Conservation (phyloP, 2,329 filamentous ascomycete species). For the Pseudogymnoascus verrucosus region DNA sequence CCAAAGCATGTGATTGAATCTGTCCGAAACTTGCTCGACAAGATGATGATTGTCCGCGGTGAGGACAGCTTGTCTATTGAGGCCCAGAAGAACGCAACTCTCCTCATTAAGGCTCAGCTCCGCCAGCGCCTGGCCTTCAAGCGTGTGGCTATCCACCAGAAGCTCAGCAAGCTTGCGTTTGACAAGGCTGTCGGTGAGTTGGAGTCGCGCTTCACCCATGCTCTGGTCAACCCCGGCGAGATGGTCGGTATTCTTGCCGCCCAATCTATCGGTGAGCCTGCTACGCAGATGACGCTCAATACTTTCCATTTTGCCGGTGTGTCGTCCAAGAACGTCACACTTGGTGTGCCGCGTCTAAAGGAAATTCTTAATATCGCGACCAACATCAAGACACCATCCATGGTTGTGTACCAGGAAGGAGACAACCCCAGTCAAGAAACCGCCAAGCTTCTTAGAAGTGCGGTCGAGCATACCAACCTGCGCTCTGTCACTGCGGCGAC, state of each 20-base stretch:
- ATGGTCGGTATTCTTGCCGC: slow-evolving; percentile 98
- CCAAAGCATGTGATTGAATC: slow-evolving; percentile 79
- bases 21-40: slow-evolving; percentile 65
- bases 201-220: slow-evolving; percentile 77
- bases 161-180: slow-evolving; percentile 83
- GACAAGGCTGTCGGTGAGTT: slow-evolving; percentile 87
- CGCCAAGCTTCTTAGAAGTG: slow-evolving; percentile 78
- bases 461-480: slow-evolving; percentile 89
- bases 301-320: slow-evolving; percentile 99
- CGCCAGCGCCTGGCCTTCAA: slow-evolving; percentile 89
- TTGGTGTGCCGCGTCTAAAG: slow-evolving; percentile 97
- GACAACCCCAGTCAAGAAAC: slow-evolving; percentile 62
- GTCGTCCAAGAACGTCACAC: slow-evolving; percentile 97
- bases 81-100: slow-evolving; percentile 79
- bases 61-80: slow-evolving; percentile 73
- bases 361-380: slow-evolving; percentile 97
- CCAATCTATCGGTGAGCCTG: slow-evolving; percentile 96
- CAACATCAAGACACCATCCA: slow-evolving; percentile 97
- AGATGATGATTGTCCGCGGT: slow-evolving; percentile 79
- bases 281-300: slow-evolving; percentile 98
- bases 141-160: slow-evolving; percentile 77
- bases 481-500: slow-evolving; percentile 85
- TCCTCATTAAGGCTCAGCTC: slow-evolving; percentile 86
- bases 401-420: slow-evolving; percentile 78
- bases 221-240: slow-evolving; percentile 85